Evolutionary conservation across 371 early-diverging fungal genomes (phyloP), one percentile per base, ranked within the genome.

Genomic region (Apophysomyces trapeziformis): DNA sequence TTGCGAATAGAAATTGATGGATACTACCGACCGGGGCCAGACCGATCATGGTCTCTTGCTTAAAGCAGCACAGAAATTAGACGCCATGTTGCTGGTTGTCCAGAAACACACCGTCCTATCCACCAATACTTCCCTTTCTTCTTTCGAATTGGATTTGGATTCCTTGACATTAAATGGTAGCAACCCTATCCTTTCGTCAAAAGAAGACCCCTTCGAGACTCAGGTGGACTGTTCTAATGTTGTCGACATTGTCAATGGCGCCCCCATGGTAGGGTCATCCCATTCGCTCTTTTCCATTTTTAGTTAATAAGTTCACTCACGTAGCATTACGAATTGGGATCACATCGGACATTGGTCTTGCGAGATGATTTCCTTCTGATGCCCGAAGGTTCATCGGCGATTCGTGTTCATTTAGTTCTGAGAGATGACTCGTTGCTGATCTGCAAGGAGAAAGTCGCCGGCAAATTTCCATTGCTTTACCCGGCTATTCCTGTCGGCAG

Each of bases 1-100:
- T 39, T 8, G 35, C 14, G 54, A 37, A 62, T 38, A 82, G 82
- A 68, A 79, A 58, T 57, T 85, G 32, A 68, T 79, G 38, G 75
- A 82, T 50, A 69, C 74, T 8, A 74, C 81, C 6, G 76, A 74
- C 18, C 71, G 78, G 32, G 76, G 77, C 35, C 69, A 76, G 36
- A 57, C 74, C 11, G 85, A 83, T 61, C 71, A 80, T 54, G 67
- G 70, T 13, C 69, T 79, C 13, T 58, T 83, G 36, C 36, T 67
- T 8, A 60, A 60, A 16, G 82, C 84, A 7, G 80, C 76, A 54
- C 61, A 74, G 47, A 68, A 74, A 8, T 64, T 85, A 14, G 82
- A 83, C 46, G 69, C 58, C 16, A 60, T 85, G 5, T 65, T 80
- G 46, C 60, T 56, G 9, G 66, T 80, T 71, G 60, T 70, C 7